Conservation (phyloP, 2,329 filamentous ascomycete species). For the Drechslera avenae region DNA sequence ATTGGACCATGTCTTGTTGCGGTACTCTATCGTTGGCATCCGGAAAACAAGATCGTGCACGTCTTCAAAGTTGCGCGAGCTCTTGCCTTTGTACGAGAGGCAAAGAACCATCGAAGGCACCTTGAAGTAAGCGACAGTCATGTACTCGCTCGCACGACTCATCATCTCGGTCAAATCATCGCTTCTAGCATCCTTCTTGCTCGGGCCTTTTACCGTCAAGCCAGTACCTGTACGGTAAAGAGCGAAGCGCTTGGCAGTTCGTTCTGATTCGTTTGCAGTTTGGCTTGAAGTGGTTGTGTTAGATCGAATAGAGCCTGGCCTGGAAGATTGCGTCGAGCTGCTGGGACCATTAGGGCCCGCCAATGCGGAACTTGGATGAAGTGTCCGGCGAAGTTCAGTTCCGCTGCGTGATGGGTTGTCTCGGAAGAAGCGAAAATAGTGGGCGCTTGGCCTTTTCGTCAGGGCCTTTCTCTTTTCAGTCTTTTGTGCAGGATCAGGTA, state of each 20-base stretch:
- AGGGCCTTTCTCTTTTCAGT: slow-evolving; percentile 36
- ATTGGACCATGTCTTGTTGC: slow-evolving; percentile 99
- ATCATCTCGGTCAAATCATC: slow-evolving; percentile 98
- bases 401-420: slow-evolving; percentile 38
- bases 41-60: slow-evolving; percentile 98
- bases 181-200: slow-evolving; percentile 66
- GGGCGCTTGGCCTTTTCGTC: slow-evolving; percentile 34
- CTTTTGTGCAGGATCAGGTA: slow-evolving; percentile 51
- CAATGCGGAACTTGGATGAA: slow-evolving; percentile 38
- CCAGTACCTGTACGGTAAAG: slow-evolving; percentile 48
- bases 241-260: slow-evolving; percentile 45
- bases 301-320: slow-evolving; percentile 40
- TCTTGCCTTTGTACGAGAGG: slow-evolving; percentile 94
- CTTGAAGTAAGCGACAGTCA: slow-evolving; percentile 95
- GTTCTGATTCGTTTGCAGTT: slow-evolving; percentile 36
- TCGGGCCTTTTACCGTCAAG: slow-evolving; percentile 52
- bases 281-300: slow-evolving; percentile 31
- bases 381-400: slow-evolving; percentile 36
- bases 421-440: slow-evolving; percentile 46
- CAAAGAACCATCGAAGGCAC: slow-evolving; percentile 95
- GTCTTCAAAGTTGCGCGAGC: slow-evolving; percentile 93
- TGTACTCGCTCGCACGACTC: slow-evolving; percentile 90
- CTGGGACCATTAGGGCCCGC: slow-evolving; percentile 6
- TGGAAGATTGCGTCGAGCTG: slow-evolving; percentile 22
- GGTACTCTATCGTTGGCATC: slow-evolving; percentile 90